Percentiles rank a stretch among this genome's conserved stretches.
Conservation (phyloP, 768 basidiomycete species). For the Pluteus cervinus region DNA sequence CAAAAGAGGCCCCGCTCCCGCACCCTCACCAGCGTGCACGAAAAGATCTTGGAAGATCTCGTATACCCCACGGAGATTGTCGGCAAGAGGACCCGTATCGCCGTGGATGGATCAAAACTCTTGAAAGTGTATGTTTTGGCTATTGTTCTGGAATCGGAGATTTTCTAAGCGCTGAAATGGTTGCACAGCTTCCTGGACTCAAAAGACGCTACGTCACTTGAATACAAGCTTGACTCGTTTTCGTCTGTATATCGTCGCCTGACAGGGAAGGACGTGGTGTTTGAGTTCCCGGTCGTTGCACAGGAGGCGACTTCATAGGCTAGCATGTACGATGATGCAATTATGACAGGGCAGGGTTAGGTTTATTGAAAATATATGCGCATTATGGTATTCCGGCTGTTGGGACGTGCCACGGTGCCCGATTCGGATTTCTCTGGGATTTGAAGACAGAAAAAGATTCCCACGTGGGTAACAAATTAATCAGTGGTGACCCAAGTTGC, state of each 20-base stretch:
- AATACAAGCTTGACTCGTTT: slow-evolving; percentile 99
- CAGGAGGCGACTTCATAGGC: slow-evolving; percentile 62
- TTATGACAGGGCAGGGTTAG: slow-evolving; percentile 21
- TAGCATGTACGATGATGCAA: slow-evolving; percentile 19
- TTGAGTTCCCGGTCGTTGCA: slow-evolving; percentile 80
- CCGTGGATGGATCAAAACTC: slow-evolving; percentile 90
- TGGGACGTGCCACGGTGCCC: too few relatives aligned
- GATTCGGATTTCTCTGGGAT: slow-evolving; percentile 9
- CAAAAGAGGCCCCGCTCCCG: slow-evolving; percentile 97
- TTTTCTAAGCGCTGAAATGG: slow-evolving; percentile 13
- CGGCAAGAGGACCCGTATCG: slow-evolving; percentile 94
- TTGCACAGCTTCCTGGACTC: slow-evolving; percentile 84
- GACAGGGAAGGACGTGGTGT: slow-evolving; percentile 95
- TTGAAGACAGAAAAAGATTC: slow-evolving; percentile 16
- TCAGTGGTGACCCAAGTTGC: too few relatives aligned
- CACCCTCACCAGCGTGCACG: slow-evolving; percentile 96
- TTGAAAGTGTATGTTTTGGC: slow-evolving; percentile 84
- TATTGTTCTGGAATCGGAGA: slow-evolving; percentile 9
- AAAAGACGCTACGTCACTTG: slow-evolving; percentile 95
- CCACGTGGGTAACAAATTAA: slow-evolving; percentile 26
- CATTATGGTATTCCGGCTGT: too few relatives aligned
- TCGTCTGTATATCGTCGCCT: slow-evolving; percentile 92
- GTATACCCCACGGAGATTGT: slow-evolving; percentile 99
- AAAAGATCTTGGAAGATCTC: slow-evolving; percentile 97
- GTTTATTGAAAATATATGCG: too few relatives aligned